Base-by-base conservation (phyloP, 176 grass and related monocot species). In the Aechmea fasciata region DNA sequence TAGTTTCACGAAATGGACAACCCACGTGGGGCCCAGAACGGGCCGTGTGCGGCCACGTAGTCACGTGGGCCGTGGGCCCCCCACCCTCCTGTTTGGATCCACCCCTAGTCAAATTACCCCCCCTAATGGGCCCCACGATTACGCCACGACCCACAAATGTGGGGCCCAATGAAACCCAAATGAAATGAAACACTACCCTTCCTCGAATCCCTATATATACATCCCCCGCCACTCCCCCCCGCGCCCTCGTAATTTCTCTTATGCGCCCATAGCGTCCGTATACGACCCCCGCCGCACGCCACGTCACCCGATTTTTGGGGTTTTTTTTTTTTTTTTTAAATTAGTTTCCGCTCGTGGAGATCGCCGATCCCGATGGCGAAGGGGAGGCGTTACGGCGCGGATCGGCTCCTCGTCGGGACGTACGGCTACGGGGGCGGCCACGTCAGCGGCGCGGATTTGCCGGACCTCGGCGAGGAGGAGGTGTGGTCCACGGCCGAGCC, bases 391-490 rank as follows among this genome's bases (percentile, higher is more conserved):
- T 51, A 59, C 54, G 67, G 81, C 23, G 78, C 81, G 0, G 92
- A 96, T 20, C 70, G 81, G 63, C 85, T 96, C 29, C 88, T 96
- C 23, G 83, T 80, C 3, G 13, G 26, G 48, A 84, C 85, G 11
- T 73, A 73, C 5, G 51, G 66, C 23, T 82, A 82, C 70, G 70
- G 50, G 66, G 66, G 75, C 33, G 74, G 3, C 55, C 47, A 77
- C 68, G 57, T 63, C 53, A 75, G 47, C 26, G 80, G 73, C 59
- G 9, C 49, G 7, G 84, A 84, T 68, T 74, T 84, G 54, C 83
- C 88, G 0, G 89, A 96, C 77, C 86, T 88, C 48, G 78, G 65
- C 8, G 92, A 96, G 63, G 80, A 83, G 3, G 93, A 92, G 53
- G 73, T 96, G 20, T 92, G 93, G 93, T 83, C 75, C 70, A 66